Percentiles rank a stretch among this genome's conserved stretches.
These are phyloP conservation scores for Coniochaeta sp. DNA, from an alignment of 2,329 filamentous ascomycete genomes.

Conservation along the genomic window DNA sequence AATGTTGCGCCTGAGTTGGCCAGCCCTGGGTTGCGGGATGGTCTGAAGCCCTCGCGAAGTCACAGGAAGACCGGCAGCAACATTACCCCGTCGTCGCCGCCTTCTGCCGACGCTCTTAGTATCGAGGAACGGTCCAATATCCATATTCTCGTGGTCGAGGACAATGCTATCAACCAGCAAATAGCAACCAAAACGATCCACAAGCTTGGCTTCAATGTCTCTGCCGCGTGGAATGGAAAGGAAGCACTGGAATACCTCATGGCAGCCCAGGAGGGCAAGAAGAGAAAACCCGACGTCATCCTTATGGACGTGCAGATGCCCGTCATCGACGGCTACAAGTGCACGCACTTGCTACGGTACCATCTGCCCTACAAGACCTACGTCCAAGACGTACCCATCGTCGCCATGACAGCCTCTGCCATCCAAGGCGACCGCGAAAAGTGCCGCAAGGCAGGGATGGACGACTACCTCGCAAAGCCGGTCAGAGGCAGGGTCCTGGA, in stretches of 20 bases:
- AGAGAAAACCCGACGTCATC: conserved; percentile 63
- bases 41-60: conserved; percentile 18
- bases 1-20: conserved; percentile 30
- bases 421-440: conserved; percentile 46
- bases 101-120: conserved; percentile 39
- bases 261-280: conserved; percentile 40
- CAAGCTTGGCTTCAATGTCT: conserved; percentile 65
- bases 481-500: conserved; percentile 40
- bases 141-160: conserved; percentile 72
- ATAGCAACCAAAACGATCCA: conserved; percentile 63
- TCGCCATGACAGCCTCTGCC: conserved; percentile 50
- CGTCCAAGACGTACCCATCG: conserved; percentile 47
- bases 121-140: conserved; percentile 52
- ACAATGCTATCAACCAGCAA: conserved; percentile 45
- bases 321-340: conserved; percentile 70
- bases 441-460: conserved; percentile 47
- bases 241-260: conserved; percentile 70
- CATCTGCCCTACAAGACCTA: conserved; percentile 56
- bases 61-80: conserved; percentile 19
- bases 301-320: conserved; percentile 75
- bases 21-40: conserved; percentile 7
- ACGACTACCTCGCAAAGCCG: conserved; percentile 48
- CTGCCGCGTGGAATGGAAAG: conserved; percentile 69
- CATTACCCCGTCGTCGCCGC: conserved; percentile 10
- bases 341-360: conserved; percentile 65